Evolutionary conservation across 1,284 basidiomycete species (phyloP).

Genomic region (Malassezia furfur): DNA sequence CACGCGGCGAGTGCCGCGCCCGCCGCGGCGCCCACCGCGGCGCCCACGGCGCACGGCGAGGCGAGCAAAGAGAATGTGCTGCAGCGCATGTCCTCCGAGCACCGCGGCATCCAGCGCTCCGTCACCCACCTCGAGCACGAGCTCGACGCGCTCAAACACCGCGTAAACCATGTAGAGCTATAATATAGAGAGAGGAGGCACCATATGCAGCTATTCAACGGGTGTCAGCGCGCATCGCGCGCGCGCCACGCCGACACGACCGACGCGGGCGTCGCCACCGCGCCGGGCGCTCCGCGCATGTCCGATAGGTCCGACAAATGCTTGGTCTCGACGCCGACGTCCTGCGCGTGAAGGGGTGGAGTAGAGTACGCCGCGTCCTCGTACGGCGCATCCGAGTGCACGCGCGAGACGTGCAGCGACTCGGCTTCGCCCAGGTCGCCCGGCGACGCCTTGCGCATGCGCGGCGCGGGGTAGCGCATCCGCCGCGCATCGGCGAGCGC

Average conservation of each 20-base stretch:
- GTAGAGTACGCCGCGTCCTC: not conserved
- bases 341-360: not conserved
- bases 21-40: not conserved
- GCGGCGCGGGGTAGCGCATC: constrained; percentile 1
- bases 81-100: constrained; percentile 1
- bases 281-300: not conserved
- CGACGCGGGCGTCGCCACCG: not conserved
- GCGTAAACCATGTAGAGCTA: constrained; percentile 6
- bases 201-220: too few relatives aligned
- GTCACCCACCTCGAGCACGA: constrained; percentile 12
- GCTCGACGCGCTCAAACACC: constrained; percentile 5
- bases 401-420: not conserved
- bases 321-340: not conserved
- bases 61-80: not conserved
- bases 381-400: too few relatives aligned
- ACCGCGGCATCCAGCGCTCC: constrained; percentile 3
- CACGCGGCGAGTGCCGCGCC: not conserved
- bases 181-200: not conserved
- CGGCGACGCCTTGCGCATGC: not conserved
- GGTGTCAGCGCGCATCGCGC: not conserved
- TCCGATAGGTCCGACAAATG: not conserved
- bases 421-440: not conserved
- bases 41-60: not conserved
- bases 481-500: constrained; percentile 22
- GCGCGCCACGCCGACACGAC: not conserved